Evolutionary conservation across 2,329 filamentous ascomycete species (phyloP), one percentile per base, ranked within the genome.

Genomic region (Alternaria tenuissima): DNA sequence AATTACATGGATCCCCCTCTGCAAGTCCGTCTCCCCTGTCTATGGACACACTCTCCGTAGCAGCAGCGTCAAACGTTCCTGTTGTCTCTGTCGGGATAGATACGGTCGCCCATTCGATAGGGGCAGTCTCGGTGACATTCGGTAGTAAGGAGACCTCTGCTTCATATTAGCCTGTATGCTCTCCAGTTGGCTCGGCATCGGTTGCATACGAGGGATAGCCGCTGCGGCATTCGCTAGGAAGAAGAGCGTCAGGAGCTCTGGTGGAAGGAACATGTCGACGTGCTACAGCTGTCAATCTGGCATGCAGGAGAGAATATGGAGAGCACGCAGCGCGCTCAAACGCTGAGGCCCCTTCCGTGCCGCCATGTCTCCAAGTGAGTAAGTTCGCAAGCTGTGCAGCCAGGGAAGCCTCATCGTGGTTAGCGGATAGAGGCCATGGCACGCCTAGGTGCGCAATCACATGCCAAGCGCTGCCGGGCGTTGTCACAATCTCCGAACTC

Each of bases 161-260:
- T 38, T 20, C 16, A 30, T 20, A 41, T 58, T 11, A 65, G 53
- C 36, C 7, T 53, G 12, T 24, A 38, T 7, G 12, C 22, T 24
- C 3, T 22, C n/a, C 12, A 16, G 12, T 24, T 12, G 6, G 5
- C 20, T 41, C 22, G 26, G n/a, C 9, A 20, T 18, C 47, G n/a
- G 12, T 16, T 14, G 28, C 62, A 22, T 59, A 70, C 68, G 61
- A 46, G 57, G 62, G 38, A 62, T 47, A 24, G 65, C 61, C 30
- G 41, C 46, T 9, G 64, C 61, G 39, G 28, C 42, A n/a, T 51
- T 52, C 8, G 61, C 46, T 2, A 70, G 46, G 9, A 67, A 46
- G 39, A 69, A 51, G 43, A 70, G 52, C 28, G 59, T 57, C 24
- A 65, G 49, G 24, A 72, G 34, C 49, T 65, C 65, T n/a, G 53